Percentiles rank a stretch among this genome's conserved stretches.
phyloP scores from a whole-genome alignment of 23 red algal species.

The Rhodosorus marinus region DNA sequence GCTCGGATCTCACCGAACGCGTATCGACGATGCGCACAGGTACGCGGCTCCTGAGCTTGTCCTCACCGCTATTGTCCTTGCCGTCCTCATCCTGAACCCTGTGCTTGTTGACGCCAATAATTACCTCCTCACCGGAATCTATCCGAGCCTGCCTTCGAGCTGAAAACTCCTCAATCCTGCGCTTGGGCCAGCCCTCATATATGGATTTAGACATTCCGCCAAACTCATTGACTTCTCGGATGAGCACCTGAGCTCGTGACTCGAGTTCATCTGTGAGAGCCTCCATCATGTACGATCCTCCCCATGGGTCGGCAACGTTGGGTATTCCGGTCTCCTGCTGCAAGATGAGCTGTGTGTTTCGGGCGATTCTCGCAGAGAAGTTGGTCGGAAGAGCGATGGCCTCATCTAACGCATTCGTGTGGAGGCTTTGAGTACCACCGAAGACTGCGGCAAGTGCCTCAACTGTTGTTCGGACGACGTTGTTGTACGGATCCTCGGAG shows the following conservation, averaged over 20 bases:
- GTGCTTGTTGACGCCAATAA: slow-evolving; percentile 37
- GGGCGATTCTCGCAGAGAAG: slow-evolving; percentile 16
- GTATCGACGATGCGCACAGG: slow-evolving; percentile 9
- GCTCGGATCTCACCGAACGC: slow-evolving; percentile 1
- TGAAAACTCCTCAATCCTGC: slow-evolving; percentile 23
- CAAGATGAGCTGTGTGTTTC: slow-evolving; percentile 38
- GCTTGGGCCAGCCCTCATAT: slow-evolving; percentile 20
- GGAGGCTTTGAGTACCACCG: slow-evolving; percentile 24
- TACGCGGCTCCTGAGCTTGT: neutral
- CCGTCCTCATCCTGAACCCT: neutral
- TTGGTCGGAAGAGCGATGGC: slow-evolving; percentile 14
- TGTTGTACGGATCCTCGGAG: slow-evolving; percentile 15
- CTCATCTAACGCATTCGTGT: slow-evolving; percentile 34
- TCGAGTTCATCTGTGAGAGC: slow-evolving; percentile 18
- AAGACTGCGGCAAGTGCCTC: slow-evolving; percentile 20
- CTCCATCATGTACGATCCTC: slow-evolving; percentile 30
- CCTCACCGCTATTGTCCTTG: neutral
- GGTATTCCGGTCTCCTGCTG: slow-evolving; percentile 18
- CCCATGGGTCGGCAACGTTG: slow-evolving; percentile 16
- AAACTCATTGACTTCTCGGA: slow-evolving; percentile 14
- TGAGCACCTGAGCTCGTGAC: slow-evolving; percentile 2
- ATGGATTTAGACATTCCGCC: slow-evolving; percentile 29
- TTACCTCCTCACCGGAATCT: slow-evolving; percentile 13
- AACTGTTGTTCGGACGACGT: slow-evolving; percentile 19
- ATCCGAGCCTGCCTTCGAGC: slow-evolving; percentile 37